Evolutionary conservation across 805 yeast genomes (phyloP), one percentile per base, ranked within the genome.

Genomic region (Allodekkera sacchari): DNA sequence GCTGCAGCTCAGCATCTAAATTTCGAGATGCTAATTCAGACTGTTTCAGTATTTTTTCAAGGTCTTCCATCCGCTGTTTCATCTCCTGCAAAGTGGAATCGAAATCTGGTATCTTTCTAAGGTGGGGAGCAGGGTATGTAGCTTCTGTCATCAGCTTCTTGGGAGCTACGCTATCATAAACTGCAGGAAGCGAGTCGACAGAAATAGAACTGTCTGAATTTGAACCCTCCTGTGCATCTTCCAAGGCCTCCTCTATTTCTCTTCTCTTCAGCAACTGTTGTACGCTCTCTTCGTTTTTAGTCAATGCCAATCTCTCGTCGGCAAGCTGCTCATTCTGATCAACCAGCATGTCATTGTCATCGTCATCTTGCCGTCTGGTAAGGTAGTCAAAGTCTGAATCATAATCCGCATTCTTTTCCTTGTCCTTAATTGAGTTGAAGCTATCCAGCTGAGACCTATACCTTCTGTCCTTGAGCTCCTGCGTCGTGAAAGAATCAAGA

Each of bases 181-280:
- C 18, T 15, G 22, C 32, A 12, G 13, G 17, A 5, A 22, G 12
- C 7, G 8, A 11, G 7, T 9, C 8, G 16, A 22, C 27, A 9
- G 11, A 16, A 12, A 10, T n/a, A 15, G 11, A 17, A 19, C 17
- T 22, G 15, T 37, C 37, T 26, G 39, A 43, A 14, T 38, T 13
- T 7, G 8, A 48, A 8, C 33, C 38, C 5, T 38, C 44, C 31
- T 49, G 50, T 6, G 48, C 50, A 11, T 56, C 57, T 22, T 52
- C 53, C 5, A 59, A 27, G 0, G 63, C 57, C 21, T 55, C 58
- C 25, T 57, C 55, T 17, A 60, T 59, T 19, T 54, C 59, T 39
- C 48, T 44, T 7, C 50, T 44, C 5, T 45, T 34, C 23, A 52
- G 27, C 27, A 44, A 36, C 26, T 42, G 35, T 28, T 55, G 61